Percentiles rank a stretch among this genome's conserved stretches.
These are phyloP conservation scores for Ulota crispa DNA, from an alignment of 225 moss, liverwort and hornwort species.

Conservation along the genomic window DNA sequence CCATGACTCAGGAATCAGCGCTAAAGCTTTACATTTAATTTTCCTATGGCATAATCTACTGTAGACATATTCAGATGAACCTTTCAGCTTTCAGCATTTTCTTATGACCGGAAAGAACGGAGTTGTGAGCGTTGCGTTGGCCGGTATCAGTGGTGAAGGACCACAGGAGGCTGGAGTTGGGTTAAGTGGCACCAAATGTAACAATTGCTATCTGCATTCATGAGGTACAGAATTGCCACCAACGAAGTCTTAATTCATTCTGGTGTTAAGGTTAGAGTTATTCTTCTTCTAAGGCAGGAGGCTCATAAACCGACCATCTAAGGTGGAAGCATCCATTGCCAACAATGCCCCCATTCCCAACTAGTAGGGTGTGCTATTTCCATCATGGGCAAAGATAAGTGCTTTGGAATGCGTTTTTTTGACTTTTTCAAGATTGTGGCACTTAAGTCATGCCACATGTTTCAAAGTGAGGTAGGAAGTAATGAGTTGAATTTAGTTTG, in stretches of 20 bases:
- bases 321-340: no score
- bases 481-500: no score
- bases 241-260: neutral
- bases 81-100: neutral
- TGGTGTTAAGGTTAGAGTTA: neutral
- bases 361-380: no score
- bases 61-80: no score
- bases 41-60: neutral
- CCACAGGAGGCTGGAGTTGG: neutral
- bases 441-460: no score
- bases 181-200: neutral
- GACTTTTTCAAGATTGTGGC: no score
- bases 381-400: no score
- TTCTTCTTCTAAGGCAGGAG: neutral
- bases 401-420: no score
- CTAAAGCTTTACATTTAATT: neutral
- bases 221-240: neutral
- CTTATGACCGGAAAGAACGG: no score
- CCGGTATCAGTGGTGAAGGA: neutral
- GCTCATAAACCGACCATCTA: no score
- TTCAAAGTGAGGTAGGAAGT: no score
- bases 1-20: neutral
- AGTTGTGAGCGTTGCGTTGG: neutral
- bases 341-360: no score
- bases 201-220: neutral